Evolutionary conservation across 2,329 filamentous ascomycete species (phyloP).

Genomic region (Incumbomyces delicatus): DNA sequence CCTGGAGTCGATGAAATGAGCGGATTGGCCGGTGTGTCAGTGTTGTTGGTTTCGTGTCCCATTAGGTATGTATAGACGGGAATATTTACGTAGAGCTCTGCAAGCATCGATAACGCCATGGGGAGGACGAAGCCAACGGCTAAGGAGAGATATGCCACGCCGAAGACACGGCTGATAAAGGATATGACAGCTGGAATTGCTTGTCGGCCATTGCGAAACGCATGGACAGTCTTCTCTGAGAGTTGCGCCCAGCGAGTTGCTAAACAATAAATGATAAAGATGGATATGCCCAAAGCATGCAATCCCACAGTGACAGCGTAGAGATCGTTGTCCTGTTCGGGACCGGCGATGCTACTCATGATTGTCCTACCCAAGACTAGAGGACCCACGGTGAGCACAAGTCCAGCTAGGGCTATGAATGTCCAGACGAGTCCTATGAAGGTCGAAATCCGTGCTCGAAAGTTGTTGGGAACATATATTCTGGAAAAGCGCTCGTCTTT

Average conservation of each 20-base stretch:
- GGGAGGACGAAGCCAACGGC: conserved; percentile 72
- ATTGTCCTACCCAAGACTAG: conserved; percentile 74
- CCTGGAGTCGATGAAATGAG: conserved; percentile 16
- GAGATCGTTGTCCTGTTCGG: conserved; percentile 76
- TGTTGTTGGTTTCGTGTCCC: background rate
- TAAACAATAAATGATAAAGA: conserved; percentile 44
- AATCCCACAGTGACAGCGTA: conserved; percentile 91
- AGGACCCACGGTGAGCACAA: conserved; percentile 76
- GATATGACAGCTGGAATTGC: conserved; percentile 15
- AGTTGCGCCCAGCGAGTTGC: background rate
- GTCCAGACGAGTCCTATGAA: conserved; percentile 90
- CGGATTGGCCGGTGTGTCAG: background rate
- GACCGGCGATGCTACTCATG: conserved; percentile 62
- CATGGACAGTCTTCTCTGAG: conserved; percentile 7
- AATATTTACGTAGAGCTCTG: conserved; percentile 82
- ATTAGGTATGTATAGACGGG: conserved; percentile 70
- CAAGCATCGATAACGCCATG: conserved; percentile 63
- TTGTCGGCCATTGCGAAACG: conserved; percentile 11
- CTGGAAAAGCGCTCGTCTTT: conserved; percentile 54
- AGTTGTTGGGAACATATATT: conserved; percentile 77
- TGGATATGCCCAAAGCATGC: conserved; percentile 62
- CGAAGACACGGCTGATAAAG: conserved; percentile 28
- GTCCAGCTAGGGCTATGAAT: conserved; percentile 80
- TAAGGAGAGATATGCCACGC: conserved; percentile 63
- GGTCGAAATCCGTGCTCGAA: conserved; percentile 65